Conservation (phyloP, 2,329 filamentous ascomycete species). For the Aspergillus fumigatus region DNA sequence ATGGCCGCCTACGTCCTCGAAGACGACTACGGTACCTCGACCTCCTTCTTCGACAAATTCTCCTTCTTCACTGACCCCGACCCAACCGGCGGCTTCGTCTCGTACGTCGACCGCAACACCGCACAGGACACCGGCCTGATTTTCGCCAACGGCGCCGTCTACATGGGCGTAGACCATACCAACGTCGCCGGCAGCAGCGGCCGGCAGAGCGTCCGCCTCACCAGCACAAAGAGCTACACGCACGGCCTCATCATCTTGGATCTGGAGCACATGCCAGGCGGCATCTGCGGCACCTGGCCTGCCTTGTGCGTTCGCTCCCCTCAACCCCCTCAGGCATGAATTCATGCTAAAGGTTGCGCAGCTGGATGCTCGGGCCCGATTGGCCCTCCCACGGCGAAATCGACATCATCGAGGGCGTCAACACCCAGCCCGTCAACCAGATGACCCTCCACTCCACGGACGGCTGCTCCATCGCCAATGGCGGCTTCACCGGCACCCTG, state of each 20-base stretch:
- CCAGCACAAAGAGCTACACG: constrained; percentile 60
- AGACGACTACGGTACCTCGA: constrained; percentile 44
- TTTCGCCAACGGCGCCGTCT: constrained; percentile 53
- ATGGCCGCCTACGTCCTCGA: constrained; percentile 39
- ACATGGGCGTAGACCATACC: constrained; percentile 64
- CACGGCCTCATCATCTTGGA: constrained; percentile 68
- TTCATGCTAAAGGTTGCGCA: constrained; percentile 10
- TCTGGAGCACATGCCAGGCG: constrained; percentile 67
- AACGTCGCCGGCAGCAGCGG: constrained; percentile 54
- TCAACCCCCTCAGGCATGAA: too few relatives aligned
- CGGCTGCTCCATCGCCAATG: constrained; percentile 55
- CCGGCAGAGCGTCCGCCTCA: constrained; percentile 66
- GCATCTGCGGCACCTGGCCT: constrained; percentile 69
- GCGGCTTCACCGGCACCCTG: constrained; percentile 44
- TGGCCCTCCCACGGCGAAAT: constrained; percentile 73
- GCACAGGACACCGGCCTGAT: constrained; percentile 58
- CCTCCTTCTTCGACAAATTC: constrained; percentile 51
- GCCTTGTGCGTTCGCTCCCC: constrained; percentile 48
- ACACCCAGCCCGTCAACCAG: constrained; percentile 54
- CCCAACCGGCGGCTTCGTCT: constrained; percentile 71
- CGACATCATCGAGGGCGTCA: constrained; percentile 76
- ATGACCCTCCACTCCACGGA: constrained; percentile 65
- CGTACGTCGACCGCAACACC: constrained; percentile 58
- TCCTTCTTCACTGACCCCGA: constrained; percentile 53
- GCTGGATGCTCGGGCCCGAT: constrained; percentile 57